Base-by-base conservation (phyloP, 805 yeast species). In the Schwanniomyces yamadae region DNA sequence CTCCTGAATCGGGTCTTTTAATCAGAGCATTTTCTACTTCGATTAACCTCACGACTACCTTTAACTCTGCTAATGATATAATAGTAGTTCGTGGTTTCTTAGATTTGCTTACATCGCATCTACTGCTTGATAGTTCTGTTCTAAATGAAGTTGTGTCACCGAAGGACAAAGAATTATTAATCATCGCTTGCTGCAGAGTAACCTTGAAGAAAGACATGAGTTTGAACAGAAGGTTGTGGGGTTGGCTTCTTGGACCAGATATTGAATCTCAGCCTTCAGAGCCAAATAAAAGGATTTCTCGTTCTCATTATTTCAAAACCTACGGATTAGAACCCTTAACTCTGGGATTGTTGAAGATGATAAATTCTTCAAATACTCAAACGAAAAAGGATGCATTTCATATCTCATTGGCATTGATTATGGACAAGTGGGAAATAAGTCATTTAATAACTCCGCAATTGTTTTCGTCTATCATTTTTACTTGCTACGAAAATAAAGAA, bases 361-460 rank as follows among this genome's bases (percentile, higher is more conserved):
- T 84, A 2, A 34, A 48, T 2, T 63, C 71, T 35, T 36, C 49
- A 5, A 34, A 44, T 5, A 49, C 45, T 23, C 59, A 45, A 11
- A 70, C 58, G 37, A 64, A 63, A 19, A 61, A 77, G 1, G 73
- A 69, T 15, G 80, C 84, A 0, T 79, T 79, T 49, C 77, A 72
- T 33, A 80, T 91, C 5, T 72, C 87, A 2, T 63, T 82, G 12
- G 51, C 66, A 4, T 78, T 93, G 1, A 69, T 90, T 3, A 77
- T 90, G 80, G 98, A 93, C 53, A 77, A 88, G 42, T 93, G 98
- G 98, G 99, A 93, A 58, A 80, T 93, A 27, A 95, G 96, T 9
- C 78, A 81, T 8, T 56, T 74, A 10, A 65, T 91, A 1, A 78
- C 89, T 1, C 95, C 96, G 0, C 59, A 66, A 17, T 57, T 90